Evolutionary conservation across 1,284 basidiomycete genomes (phyloP).

Genomic region (Leccinum pallidistipes): DNA sequence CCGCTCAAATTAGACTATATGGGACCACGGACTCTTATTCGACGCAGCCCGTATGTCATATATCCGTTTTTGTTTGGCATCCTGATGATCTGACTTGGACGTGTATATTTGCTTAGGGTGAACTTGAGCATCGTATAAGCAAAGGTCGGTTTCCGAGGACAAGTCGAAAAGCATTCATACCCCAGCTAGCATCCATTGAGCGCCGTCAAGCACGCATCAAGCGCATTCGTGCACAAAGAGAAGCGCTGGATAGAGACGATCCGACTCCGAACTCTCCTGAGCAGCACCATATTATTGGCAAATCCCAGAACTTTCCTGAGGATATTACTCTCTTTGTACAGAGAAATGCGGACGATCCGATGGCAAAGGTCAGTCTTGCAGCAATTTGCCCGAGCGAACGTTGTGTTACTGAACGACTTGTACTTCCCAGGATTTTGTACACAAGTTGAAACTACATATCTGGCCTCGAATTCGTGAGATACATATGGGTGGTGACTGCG

Average conservation of each 20-base stretch:
- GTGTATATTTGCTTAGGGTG: not conserved
- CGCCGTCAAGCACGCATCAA: not conserved
- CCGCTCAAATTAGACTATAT: not conserved
- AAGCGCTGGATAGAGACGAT: not conserved
- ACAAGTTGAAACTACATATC: not conserved
- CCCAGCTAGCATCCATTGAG: not conserved
- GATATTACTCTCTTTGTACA: not conserved
- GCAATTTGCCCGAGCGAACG: not conserved
- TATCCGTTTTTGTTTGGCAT: not conserved
- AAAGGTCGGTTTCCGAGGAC: not conserved
- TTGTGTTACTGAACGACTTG: not conserved
- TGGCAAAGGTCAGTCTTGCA: not conserved
- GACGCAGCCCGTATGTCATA: not conserved
- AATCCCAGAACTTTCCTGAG: not conserved
- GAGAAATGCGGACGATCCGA: not conserved
- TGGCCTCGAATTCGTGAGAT: not conserved
- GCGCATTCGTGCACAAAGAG: not conserved
- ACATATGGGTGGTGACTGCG: not conserved
- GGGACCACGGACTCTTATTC: not conserved
- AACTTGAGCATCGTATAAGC: not conserved
- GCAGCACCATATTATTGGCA: not conserved
- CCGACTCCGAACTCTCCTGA: not conserved
- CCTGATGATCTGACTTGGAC: not conserved
- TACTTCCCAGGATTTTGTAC: not conserved
- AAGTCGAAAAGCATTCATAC: not conserved